A percentile compares a stretch with the other conserved stretches of the same genome.
Conservation (phyloP, 768 basidiomycete genomes). For the Auricularia sp. region DNA sequence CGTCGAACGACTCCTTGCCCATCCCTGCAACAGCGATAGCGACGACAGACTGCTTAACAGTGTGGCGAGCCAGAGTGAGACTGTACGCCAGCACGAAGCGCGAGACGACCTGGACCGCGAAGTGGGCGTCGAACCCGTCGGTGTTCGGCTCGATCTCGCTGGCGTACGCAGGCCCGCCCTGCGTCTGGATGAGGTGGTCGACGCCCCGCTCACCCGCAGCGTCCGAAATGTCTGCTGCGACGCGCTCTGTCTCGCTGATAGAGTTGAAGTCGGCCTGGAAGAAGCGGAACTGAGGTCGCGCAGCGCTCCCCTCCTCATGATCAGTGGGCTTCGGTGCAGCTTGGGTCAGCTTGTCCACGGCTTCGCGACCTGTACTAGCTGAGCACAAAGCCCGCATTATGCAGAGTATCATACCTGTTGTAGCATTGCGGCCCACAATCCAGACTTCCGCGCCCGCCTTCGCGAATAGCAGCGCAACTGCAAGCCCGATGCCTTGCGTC, state of each 20-base stretch:
- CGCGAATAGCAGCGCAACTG: neutral
- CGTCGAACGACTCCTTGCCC: neutral
- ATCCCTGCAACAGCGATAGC: neutral
- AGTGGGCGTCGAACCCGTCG: neutral
- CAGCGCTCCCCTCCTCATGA: neutral
- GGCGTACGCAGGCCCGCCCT: neutral
- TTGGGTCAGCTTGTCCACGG: neutral
- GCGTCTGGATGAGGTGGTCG: neutral
- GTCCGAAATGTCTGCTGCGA: neutral
- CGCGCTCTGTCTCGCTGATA: neutral
- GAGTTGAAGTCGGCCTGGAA: neutral
- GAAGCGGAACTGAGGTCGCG: neutral
- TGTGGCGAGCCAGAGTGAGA: neutral
- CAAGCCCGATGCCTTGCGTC: neutral
- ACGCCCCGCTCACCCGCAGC: neutral
- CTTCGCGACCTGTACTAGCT: neutral
- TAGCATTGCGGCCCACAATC: neutral
- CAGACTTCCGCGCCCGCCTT: neutral
- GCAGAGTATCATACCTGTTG: neutral
- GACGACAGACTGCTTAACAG: neutral
- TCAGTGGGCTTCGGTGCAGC: neutral
- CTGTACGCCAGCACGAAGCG: neutral
- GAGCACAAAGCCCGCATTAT: neutral
- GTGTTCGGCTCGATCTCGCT: neutral
- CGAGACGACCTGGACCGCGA: neutral